phyloP scores from a whole-genome alignment of 192 early-diverging fungal species.

The Umbelopsis sp. region DNA sequence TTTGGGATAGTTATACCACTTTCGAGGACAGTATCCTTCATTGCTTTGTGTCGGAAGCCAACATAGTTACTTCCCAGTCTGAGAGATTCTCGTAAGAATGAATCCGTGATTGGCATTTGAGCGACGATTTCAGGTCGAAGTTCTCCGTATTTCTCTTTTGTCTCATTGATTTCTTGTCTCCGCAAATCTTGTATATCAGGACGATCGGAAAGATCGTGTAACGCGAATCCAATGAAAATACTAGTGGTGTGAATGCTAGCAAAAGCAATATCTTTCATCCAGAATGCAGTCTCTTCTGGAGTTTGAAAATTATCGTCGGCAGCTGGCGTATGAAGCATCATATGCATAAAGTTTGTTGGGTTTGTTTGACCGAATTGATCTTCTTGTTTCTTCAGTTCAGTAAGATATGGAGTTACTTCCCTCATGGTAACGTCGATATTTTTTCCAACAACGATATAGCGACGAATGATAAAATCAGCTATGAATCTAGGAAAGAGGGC shows the following conservation, averaged over 20 bases:
- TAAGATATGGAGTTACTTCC: constrained; percentile 10
- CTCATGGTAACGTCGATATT: constrained; percentile 24
- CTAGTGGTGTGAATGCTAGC: constrained; percentile 33
- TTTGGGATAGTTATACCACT: constrained; percentile 19
- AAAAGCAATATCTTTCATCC: constrained; percentile 26
- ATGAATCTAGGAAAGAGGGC: constrained; percentile 15
- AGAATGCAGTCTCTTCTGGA: constrained; percentile 19
- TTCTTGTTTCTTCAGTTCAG: neutral
- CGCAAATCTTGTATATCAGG: constrained; percentile 13
- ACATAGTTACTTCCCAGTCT: constrained; percentile 17
- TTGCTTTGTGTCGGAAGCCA: constrained; percentile 18
- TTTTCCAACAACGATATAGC: constrained; percentile 16
- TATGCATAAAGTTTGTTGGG: constrained; percentile 13
- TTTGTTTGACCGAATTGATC: neutral
- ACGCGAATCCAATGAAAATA: constrained; percentile 14
- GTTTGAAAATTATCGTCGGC: constrained; percentile 8
- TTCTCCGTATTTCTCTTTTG: neutral
- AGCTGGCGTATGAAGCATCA: constrained; percentile 15
- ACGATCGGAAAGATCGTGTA: constrained; percentile 26
- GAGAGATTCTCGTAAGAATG: constrained; percentile 24
- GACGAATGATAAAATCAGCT: constrained; percentile 16
- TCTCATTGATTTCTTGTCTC: constrained; percentile 13
- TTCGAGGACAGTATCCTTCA: constrained; percentile 12
- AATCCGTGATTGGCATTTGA: constrained; percentile 22
- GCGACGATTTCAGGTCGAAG: neutral